Evolutionary conservation across 306 rosid genomes (phyloP).

Genomic region (Alnus rubra): DNA sequence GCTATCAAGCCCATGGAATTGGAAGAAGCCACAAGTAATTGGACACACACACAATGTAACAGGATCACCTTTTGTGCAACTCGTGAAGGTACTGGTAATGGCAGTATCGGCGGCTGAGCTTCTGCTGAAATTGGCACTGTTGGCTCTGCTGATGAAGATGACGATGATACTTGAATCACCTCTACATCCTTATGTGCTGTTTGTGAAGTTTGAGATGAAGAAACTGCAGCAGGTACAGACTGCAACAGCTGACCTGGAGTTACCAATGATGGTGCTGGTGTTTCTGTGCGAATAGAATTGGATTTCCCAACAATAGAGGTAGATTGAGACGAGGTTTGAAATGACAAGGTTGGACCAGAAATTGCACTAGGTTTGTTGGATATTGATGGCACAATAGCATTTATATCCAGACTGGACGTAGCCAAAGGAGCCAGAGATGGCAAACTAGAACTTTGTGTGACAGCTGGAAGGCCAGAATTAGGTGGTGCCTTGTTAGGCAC

Average conservation of each 20-base stretch:
- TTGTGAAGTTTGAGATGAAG: conserved; percentile 56
- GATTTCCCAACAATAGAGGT: conserved; percentile 55
- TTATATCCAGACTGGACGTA: conserved; percentile 51
- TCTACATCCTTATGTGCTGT: conserved; percentile 75
- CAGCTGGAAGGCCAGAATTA: conserved; percentile 42
- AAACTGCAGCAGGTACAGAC: conserved; percentile 49
- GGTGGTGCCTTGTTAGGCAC: conserved; percentile 48
- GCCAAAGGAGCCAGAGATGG: conserved; percentile 53
- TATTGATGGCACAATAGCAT: conserved; percentile 40
- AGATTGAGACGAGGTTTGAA: conserved; percentile 58
- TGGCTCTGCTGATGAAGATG: conserved; percentile 43
- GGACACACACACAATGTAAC: not conserved
- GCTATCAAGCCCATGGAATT: not conserved
- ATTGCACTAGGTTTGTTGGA: conserved; percentile 51
- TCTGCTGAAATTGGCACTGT: conserved; percentile 50
- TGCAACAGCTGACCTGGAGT: conserved; percentile 90
- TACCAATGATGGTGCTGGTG: conserved; percentile 60
- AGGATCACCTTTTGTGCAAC: conserved; percentile 50
- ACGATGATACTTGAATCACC: conserved; percentile 64
- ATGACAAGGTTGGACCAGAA: conserved; percentile 53
- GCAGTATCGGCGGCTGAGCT: conserved; percentile 78
- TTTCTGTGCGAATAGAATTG: conserved; percentile 42
- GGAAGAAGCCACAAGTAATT: not conserved
- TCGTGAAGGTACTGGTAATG: conserved; percentile 62
- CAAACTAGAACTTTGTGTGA: conserved; percentile 39